These are phyloP conservation scores for Anisodus acutangulus DNA, from an alignment of 257 asterid species.

Conservation along the genomic window DNA sequence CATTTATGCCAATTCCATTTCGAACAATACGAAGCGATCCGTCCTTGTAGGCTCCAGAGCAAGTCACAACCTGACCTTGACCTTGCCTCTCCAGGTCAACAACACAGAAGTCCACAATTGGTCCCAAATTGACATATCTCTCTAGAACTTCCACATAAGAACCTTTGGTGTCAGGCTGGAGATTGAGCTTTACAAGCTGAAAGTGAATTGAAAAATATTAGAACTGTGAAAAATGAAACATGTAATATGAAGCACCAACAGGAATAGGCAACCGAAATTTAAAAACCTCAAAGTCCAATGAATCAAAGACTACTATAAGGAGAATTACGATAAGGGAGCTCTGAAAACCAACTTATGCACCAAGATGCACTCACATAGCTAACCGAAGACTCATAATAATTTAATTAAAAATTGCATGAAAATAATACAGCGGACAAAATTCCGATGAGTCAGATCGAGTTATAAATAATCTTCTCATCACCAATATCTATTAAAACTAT, in stretches of 20 bases:
- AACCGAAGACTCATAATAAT: background rate
- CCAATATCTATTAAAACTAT: background rate
- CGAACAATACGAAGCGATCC: conserved; percentile 93
- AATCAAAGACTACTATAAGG: background rate
- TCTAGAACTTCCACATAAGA: conserved; percentile 91
- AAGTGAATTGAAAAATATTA: conserved; percentile 30
- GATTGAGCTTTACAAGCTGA: conserved; percentile 85
- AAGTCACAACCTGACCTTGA: conserved; percentile 97
- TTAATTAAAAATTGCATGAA: background rate
- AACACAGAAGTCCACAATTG: conserved; percentile 91
- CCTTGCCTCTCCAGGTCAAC: conserved; percentile 97
- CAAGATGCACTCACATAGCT: conserved; percentile 16
- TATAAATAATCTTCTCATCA: conserved; percentile 1
- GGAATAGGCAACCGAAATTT: conserved; percentile 10
- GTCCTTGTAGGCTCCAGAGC: conserved; percentile 96
- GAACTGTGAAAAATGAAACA: conserved; percentile 22
- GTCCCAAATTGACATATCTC: conserved; percentile 90
- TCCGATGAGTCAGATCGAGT: background rate
- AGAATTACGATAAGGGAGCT: background rate
- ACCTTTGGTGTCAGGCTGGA: conserved; percentile 83
- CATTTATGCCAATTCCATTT: conserved; percentile 92
- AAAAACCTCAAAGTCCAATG: background rate
- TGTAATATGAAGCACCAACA: background rate
- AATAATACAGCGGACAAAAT: background rate
- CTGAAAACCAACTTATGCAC: background rate